Conservation (phyloP, 805 yeast genomes). For the Candida argentea region DNA sequence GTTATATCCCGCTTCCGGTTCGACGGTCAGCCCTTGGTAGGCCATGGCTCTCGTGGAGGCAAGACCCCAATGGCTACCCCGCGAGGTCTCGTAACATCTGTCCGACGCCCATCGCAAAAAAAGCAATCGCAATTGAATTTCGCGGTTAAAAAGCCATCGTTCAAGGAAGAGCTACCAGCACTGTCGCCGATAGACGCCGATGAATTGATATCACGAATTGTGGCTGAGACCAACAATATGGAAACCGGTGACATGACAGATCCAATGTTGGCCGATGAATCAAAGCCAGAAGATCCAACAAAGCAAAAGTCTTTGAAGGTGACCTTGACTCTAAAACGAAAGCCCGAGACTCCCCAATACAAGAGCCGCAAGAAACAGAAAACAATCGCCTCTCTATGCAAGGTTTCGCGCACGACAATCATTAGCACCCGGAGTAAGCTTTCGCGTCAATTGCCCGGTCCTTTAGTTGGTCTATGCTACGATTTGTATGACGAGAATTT, state of each 20-base stretch:
- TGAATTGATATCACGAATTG: neutral
- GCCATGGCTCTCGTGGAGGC: constrained; percentile 34
- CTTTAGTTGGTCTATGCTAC: constrained; percentile 24
- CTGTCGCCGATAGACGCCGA: neutral
- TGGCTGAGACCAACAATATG: constrained; percentile 1
- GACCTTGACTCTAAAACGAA: constrained; percentile 4
- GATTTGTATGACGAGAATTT: constrained; percentile 29
- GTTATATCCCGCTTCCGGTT: constrained; percentile 22
- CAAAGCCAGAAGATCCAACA: constrained; percentile 1
- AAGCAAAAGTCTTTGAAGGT: neutral
- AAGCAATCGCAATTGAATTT: constrained; percentile 8
- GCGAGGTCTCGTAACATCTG: constrained; percentile 18
- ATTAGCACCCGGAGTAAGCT: constrained; percentile 16
- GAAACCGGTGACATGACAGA: neutral
- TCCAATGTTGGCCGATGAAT: neutral
- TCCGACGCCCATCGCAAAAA: constrained; percentile 11
- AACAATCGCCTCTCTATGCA: constrained; percentile 2
- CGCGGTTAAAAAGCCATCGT: neutral
- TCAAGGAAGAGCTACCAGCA: constrained; percentile 1
- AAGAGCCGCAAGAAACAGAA: constrained; percentile 1
- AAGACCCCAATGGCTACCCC: constrained; percentile 11
- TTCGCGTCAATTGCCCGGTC: constrained; percentile 29
- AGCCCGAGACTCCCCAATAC: constrained; percentile 1
- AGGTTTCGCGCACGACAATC: constrained; percentile 20
- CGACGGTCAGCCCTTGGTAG: constrained; percentile 24